These are phyloP conservation scores for Ceratonia siliqua DNA, from an alignment of 306 rosid genomes.

Conservation along the genomic window DNA sequence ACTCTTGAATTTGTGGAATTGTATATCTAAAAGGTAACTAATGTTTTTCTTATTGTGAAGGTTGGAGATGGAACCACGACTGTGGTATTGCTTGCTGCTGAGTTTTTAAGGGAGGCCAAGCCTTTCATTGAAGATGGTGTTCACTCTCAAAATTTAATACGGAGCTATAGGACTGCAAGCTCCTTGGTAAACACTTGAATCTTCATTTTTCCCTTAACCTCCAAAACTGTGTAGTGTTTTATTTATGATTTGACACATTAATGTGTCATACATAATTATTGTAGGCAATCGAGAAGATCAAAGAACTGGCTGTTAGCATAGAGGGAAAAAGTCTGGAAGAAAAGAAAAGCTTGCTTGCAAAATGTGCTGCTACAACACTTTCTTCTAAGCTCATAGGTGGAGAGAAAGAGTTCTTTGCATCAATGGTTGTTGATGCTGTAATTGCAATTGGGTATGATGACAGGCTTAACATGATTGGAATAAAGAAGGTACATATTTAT, in stretches of 20 bases:
- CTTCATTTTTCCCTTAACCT: not conserved
- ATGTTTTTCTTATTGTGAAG: constrained; percentile 42
- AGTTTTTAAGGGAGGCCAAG: constrained; percentile 92
- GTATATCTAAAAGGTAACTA: not conserved
- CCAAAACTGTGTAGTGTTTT: not conserved
- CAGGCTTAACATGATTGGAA: constrained; percentile 95
- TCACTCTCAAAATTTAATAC: constrained; percentile 87
- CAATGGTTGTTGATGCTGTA: constrained; percentile 95
- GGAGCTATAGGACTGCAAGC: constrained; percentile 83
- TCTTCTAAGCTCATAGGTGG: constrained; percentile 99
- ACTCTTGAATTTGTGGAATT: constrained; percentile 4
- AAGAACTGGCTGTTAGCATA: constrained; percentile 82
- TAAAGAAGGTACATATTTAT: constrained; percentile 71
- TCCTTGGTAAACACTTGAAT: constrained; percentile 50
- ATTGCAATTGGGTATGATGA: constrained; percentile 87
- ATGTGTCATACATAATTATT: not conserved
- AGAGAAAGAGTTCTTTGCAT: constrained; percentile 93
- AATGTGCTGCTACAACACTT: constrained; percentile 97
- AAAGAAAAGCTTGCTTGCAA: constrained; percentile 82
- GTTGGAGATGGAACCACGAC: constrained; percentile 99
- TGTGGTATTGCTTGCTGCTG: constrained; percentile 94
- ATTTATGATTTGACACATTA: not conserved
- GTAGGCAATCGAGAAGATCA: constrained; percentile 86
- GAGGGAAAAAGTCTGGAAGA: constrained; percentile 97
- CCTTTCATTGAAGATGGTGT: constrained; percentile 97